Evolutionary conservation across 2,329 filamentous ascomycete genomes (phyloP), one percentile per base, ranked within the genome.

Genomic region (Scolecobasidium constrictum): DNA sequence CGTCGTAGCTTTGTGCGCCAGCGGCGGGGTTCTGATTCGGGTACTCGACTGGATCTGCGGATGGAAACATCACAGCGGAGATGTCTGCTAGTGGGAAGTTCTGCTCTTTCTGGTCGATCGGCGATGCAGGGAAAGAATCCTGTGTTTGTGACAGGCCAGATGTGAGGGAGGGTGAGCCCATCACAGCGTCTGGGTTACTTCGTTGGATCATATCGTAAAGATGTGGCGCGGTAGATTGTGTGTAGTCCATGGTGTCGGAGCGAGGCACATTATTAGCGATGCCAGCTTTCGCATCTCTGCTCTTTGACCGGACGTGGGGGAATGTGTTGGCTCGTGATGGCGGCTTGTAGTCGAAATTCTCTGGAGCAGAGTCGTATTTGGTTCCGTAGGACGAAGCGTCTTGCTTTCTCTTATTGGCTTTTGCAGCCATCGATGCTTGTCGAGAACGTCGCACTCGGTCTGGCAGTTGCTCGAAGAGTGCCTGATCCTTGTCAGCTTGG

Each of bases 391-490:
- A 58, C 33, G 59, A 62, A 26, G 55, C 58, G 34, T 51, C 59
- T 43, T 62, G 60, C 28, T 60, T 54, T 17, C 61, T 59, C 47
- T 64, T 64, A n/a, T n/a, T n/a, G n/a, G n/a, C n/a, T 47, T 56
- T 61, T 19, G 48, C 59, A 16, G 54, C 52, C 12, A 50, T 47
- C 6, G 45, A 40, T 18, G 35, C 56, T 52, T 45, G 52, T 47
- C 28, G 57, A 51, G 40, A 46, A n/a, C 54, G 54, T 41, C 79
- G 81, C 23, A 93, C 66, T 44, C 73, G 73, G 40, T 83, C 80
- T 1, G 88, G 86, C 1, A 96, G 64, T 55, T 87, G 78, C 47
- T 92, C 84, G 57, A 96, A 95, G 5, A 95, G 71, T 38, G 72
- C 71, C 85, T 92, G 52, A 11, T 17, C 26, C 37, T 43, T 38